These are phyloP conservation scores for Talaromyces islandicus DNA, from an alignment of 2,329 filamentous ascomycete genomes.

Conservation along the genomic window DNA sequence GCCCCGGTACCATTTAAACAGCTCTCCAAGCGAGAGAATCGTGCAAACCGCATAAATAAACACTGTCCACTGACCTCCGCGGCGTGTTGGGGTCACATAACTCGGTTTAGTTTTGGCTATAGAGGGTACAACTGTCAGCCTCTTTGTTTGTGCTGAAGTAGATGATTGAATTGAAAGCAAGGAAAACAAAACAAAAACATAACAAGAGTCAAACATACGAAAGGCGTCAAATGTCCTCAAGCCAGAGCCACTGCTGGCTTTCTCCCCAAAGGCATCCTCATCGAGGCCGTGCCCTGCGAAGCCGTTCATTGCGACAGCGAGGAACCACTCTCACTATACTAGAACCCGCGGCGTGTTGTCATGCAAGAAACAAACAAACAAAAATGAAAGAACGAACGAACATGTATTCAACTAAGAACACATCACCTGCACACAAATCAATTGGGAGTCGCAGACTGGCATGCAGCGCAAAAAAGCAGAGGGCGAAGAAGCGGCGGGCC, in stretches of 20 bases:
- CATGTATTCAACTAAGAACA: conserved; percentile 5
- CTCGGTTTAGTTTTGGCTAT: conserved; percentile 92
- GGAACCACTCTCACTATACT: conserved; percentile 1
- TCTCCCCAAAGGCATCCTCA: conserved; percentile 74
- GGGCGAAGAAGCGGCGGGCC: not conserved
- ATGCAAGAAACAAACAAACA: conserved; percentile 18
- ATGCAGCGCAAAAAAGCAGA: not conserved
- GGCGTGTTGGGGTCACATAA: conserved; percentile 76
- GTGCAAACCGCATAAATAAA: conserved; percentile 69
- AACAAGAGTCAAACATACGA: conserved; percentile 55
- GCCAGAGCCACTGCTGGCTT: conserved; percentile 49
- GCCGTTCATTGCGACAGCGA: conserved; percentile 62
- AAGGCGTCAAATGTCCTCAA: conserved; percentile 94
- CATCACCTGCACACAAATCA: not conserved
- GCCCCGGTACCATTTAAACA: conserved; percentile 76
- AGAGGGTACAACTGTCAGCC: not conserved
- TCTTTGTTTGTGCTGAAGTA: not conserved
- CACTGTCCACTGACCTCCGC: conserved; percentile 91
- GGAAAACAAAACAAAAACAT: not conserved
- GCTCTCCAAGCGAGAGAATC: conserved; percentile 71
- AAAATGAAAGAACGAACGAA: conserved; percentile 7
- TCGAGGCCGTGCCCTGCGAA: conserved; percentile 65
- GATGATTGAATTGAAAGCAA: not conserved
- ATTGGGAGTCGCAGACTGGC: not conserved
- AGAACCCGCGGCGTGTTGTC: conserved; percentile 14